phyloP scores from a whole-genome alignment of 2,329 filamentous ascomycete species.

The Dryadomyces quercivorus region DNA sequence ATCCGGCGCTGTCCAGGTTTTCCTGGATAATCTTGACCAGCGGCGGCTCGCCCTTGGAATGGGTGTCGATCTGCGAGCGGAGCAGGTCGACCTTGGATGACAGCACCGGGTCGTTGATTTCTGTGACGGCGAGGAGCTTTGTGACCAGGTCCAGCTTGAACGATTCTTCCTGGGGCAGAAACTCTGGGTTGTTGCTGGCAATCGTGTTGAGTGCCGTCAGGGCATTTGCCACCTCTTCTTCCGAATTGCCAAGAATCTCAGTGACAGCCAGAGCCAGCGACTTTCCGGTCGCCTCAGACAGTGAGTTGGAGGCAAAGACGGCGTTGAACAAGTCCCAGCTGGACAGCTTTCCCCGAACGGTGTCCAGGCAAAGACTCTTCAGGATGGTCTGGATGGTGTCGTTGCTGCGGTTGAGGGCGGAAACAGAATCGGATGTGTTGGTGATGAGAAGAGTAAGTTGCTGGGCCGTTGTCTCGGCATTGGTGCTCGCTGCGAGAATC shows the following conservation, averaged over 20 bases:
- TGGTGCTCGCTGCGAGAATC: constrained; percentile 23
- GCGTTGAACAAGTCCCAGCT: constrained; percentile 36
- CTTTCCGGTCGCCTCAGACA: constrained; percentile 23
- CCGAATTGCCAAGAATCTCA: constrained; percentile 11
- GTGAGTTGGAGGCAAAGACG: constrained; percentile 28
- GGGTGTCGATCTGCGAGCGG: constrained; percentile 32
- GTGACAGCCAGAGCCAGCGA: constrained; percentile 19
- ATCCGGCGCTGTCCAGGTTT: constrained; percentile 37
- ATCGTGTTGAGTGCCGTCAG: constrained; percentile 37
- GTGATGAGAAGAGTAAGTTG: constrained; percentile 35
- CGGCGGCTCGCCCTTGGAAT: constrained; percentile 27
- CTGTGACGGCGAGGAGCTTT: constrained; percentile 40
- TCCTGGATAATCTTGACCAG: constrained; percentile 39
- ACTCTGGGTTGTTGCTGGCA: constrained; percentile 28
- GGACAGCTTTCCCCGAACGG: constrained; percentile 20
- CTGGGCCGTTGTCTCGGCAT: constrained; percentile 18
- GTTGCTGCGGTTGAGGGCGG: constrained; percentile 22
- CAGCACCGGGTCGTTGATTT: constrained; percentile 27
- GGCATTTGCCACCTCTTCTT: constrained; percentile 15
- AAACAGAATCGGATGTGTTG: constrained; percentile 23
- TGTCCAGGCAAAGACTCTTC: constrained; percentile 25
- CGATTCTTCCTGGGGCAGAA: constrained; percentile 31
- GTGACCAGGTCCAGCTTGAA: constrained; percentile 38
- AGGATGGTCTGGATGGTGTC: constrained; percentile 36
- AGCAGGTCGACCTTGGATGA: constrained; percentile 30